Evolutionary conservation across 2,329 filamentous ascomycete species (phyloP), one percentile per base, ranked within the genome.

Genomic region (Fusarium bactridioides): DNA sequence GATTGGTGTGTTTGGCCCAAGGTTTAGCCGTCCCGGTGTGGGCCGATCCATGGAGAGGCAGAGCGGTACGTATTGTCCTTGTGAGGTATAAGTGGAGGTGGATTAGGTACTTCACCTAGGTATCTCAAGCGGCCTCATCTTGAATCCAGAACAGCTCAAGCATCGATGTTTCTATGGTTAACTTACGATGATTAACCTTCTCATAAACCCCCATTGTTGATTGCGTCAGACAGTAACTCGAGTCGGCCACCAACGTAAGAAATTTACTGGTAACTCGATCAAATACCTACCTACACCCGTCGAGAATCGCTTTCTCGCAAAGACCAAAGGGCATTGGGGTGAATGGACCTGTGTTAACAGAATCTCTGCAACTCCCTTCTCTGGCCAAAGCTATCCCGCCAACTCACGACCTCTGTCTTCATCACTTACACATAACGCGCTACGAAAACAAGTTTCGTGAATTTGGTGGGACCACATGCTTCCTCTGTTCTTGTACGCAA

Each of bases 1-100:
- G 79, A 81, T 81, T 81, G 80, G 80, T 50, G 50, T 15, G 43
- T 70, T 48, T 67, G 47, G 23, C 41, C 64, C 65, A 63, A 54
- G 62, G 69, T 64, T 64, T 69, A 69, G 27, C 58, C 74, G 63
- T 48, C 65, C 31, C 43, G 37, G 45, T 43, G 64, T 62, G 64
- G 64, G n/a, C 41, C 41, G n/a, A 54, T 33, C 13, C 31, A 33
- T 23, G n/a, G 4, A 35, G 15, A 18, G 33, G 15, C 16, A 18
- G 33, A 35, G 15, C 23, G 58, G 53, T 70, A 75, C 68, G 62
- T 75, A 75, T 63, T 57, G 31, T 45, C n/a, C 40, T 50, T 19
- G 10, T 38, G 15, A 62, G 25, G 31, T 43, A 48, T 38, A 23
- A 33, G 27, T 23, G 29, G 47, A 50, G 47, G 29, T 29, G 44